These are phyloP conservation scores for Suillus placidus DNA, from an alignment of 768 basidiomycete species.

Conservation along the genomic window DNA sequence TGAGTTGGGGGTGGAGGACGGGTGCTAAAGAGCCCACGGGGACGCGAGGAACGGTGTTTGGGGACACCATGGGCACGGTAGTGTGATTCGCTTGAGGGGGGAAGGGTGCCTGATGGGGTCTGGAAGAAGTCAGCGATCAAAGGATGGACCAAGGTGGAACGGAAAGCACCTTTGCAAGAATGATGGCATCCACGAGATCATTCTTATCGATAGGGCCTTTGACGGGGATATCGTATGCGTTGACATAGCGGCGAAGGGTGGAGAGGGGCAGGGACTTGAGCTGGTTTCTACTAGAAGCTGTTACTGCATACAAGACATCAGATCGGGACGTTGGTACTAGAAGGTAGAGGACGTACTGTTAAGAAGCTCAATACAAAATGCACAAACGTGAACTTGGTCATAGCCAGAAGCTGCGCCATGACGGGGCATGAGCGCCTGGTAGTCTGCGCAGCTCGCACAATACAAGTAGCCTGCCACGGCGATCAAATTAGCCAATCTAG, in stretches of 20 bases:
- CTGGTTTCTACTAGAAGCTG: constrained; percentile 61
- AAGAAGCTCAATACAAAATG: constrained; percentile 71
- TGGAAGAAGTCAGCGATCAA: constrained; percentile 27
- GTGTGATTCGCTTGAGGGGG: constrained; percentile 58
- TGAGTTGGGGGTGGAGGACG: constrained; percentile 26
- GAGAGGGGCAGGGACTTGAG: constrained; percentile 58
- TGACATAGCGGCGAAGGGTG: constrained; percentile 69
- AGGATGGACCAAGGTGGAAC: background rate
- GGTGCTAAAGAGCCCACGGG: constrained; percentile 6
- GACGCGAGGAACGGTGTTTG: constrained; percentile 1
- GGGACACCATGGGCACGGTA: constrained; percentile 36
- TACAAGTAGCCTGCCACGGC: constrained; percentile 61
- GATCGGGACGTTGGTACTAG: background rate
- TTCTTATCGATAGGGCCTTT: constrained; percentile 74
- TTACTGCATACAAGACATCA: constrained; percentile 50
- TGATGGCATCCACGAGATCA: constrained; percentile 69
- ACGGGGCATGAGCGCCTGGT: constrained; percentile 78
- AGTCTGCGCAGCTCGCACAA: constrained; percentile 75
- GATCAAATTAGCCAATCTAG: background rate
- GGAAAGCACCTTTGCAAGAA: constrained; percentile 50
- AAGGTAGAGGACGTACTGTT: constrained; percentile 47
- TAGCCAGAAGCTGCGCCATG: constrained; percentile 55
- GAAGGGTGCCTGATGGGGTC: constrained; percentile 65
- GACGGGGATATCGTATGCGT: constrained; percentile 67
- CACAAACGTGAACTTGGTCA: constrained; percentile 68